A percentile compares a stretch with the other conserved stretches of the same genome.
phyloP scores from a whole-genome alignment of 2,329 filamentous ascomycete species.

The Chrysoporthe cubensis region DNA sequence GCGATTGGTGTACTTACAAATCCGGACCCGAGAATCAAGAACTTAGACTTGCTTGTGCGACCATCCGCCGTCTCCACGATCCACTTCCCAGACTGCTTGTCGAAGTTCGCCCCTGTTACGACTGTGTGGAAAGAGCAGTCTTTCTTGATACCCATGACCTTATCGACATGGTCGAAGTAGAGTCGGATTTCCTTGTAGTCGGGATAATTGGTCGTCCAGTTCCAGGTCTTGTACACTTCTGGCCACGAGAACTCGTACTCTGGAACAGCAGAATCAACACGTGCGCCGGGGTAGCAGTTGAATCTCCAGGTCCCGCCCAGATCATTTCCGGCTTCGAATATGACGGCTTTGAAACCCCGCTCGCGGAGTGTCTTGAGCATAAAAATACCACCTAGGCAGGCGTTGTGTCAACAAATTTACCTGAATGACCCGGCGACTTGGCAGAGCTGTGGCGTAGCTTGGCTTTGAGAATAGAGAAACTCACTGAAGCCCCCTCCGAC shows the following conservation, averaged over 20 bases:
- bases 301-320: constrained; percentile 59
- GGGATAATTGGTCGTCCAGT: constrained; percentile 58
- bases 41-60: constrained; percentile 52
- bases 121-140: constrained; percentile 60
- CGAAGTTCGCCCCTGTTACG: constrained; percentile 56
- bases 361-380: constrained; percentile 57
- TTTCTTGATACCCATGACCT: constrained; percentile 57
- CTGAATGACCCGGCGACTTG: not conserved
- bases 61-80: constrained; percentile 50
- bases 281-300: constrained; percentile 60
- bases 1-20: constrained; percentile 42
- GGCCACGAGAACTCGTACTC: constrained; percentile 59
- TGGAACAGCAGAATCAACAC: constrained; percentile 58
- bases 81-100: constrained; percentile 51
- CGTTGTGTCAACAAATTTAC: not conserved
- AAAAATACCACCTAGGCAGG: constrained; percentile 48
- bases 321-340: constrained; percentile 57
- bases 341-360: constrained; percentile 49
- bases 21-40: constrained; percentile 57
- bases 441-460: not conserved
- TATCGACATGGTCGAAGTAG: constrained; percentile 65
- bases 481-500: constrained; percentile 51
- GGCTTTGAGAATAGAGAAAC: constrained; percentile 1
- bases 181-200: constrained; percentile 53
- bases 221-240: constrained; percentile 59